A percentile compares a stretch with the other conserved stretches of the same genome.
These are phyloP conservation scores for Eucalyptus pauciflora DNA, from an alignment of 345 rosid species.

Conservation along the genomic window DNA sequence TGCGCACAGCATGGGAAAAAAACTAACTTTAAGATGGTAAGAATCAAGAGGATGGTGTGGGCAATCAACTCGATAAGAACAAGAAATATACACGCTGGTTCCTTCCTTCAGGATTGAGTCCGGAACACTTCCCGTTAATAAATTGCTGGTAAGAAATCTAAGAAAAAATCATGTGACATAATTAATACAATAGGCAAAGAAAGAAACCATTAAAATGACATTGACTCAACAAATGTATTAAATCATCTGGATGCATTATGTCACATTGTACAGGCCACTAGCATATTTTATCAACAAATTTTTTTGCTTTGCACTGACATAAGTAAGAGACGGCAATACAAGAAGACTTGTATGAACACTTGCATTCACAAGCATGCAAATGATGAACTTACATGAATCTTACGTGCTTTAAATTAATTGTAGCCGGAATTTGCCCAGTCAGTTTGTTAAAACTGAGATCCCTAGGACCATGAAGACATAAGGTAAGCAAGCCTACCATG, in stretches of 20 bases:
- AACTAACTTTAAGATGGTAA: neutral
- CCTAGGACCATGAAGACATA: slow-evolving; percentile 2
- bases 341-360: neutral
- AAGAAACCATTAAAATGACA: neutral
- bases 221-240: neutral
- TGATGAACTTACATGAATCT: slow-evolving; percentile 21
- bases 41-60: neutral
- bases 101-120: slow-evolving; percentile 22
- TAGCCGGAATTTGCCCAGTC: slow-evolving; percentile 22
- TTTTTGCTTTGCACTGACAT: neutral
- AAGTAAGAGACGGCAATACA: neutral
- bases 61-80: neutral
- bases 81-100: slow-evolving; percentile 16
- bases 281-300: neutral
- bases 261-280: neutral
- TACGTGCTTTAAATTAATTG: neutral
- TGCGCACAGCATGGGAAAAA: neutral
- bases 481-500: neutral
- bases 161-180: neutral
- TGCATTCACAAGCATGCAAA: neutral
- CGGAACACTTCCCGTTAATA: slow-evolving; percentile 21
- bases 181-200: neutral
- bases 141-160: slow-evolving; percentile 30
- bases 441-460: slow-evolving; percentile 50
- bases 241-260: neutral